Conservation (phyloP, 1,284 basidiomycete genomes). For the Ceratobasidium sp. region DNA sequence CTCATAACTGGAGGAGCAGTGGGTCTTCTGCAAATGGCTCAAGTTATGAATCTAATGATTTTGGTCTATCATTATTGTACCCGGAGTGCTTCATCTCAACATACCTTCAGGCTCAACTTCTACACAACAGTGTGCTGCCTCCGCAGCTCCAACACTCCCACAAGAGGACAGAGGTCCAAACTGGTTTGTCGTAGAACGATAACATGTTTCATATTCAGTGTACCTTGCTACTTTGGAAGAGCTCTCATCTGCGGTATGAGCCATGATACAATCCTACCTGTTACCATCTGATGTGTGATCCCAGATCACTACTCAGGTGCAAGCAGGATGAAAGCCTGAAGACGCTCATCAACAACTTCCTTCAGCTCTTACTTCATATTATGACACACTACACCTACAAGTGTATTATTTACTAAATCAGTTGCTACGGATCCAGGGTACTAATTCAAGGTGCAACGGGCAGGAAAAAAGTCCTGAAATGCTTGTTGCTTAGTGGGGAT, state of each 20-base stretch:
- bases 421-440: neutral
- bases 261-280: neutral
- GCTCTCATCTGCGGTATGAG: too few species aligned
- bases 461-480: neutral
- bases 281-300: neutral
- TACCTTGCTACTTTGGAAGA: too few species aligned
- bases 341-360: neutral
- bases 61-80: too few species aligned
- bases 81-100: too few species aligned
- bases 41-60: neutral
- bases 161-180: neutral
- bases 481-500: neutral
- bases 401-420: neutral
- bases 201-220: too few species aligned
- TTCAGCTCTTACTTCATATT: neutral
- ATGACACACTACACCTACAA: neutral
- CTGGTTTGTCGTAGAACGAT: neutral
- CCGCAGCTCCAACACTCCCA: too few species aligned
- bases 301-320: neutral
- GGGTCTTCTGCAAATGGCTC: neutral
- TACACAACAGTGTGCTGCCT: too few species aligned
- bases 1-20: neutral
- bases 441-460: neutral
- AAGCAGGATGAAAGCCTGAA: neutral
- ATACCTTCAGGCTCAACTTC: too few species aligned